Base-by-base conservation (phyloP, 2,329 filamentous ascomycete genomes). In the Alternaria sp. region DNA sequence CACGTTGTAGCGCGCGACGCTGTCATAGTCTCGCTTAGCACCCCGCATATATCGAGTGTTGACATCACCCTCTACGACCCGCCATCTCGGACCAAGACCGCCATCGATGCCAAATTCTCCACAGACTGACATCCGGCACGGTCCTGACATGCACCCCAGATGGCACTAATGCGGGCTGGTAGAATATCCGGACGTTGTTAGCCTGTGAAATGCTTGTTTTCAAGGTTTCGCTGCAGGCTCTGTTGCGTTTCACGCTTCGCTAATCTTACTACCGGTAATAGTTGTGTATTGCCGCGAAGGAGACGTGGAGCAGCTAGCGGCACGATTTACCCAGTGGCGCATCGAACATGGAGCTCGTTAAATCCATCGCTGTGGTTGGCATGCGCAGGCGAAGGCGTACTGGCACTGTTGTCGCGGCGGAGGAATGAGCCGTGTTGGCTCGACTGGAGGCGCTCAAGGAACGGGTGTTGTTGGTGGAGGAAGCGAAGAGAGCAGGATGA, bases 21-120 rank as follows among this genome's bases (percentile, higher is more conserved):
- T 49, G 14, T 49, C 44, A 50, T 30, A 36, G 11, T 25, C 54
- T 66, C 62, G 59, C 64, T 64, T 66, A 66, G 41, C 52, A 57
- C 44, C 55, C 61, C 59, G 41, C 48, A 63, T 50, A n/a, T 30
- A 57, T 55, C 20, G 38, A 66, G 58, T 66, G 55, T 56, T 66
- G 61, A 60, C 54, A 63, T 66, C 64, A 66, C 64, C n/a, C 34
- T 46, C 20, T 20, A 22, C 30, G 27, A 49, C 25, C 59, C 51
- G 18, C 51, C 41, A 44, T 53, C 27, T 52, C 52, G 25, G 34
- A 61, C 16, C 28, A 30, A 44, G 53, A 30, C 38, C 12, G 18
- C 43, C 45, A 38, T 44, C 45, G 32, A 46, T 32, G 41, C 54
- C 43, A 41, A 43, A 9, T 22, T 14, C 54, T 61, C 57, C 43